These are phyloP conservation scores for Diplodia mutila DNA, from an alignment of 2,329 filamentous ascomycete genomes.

Conservation along the genomic window DNA sequence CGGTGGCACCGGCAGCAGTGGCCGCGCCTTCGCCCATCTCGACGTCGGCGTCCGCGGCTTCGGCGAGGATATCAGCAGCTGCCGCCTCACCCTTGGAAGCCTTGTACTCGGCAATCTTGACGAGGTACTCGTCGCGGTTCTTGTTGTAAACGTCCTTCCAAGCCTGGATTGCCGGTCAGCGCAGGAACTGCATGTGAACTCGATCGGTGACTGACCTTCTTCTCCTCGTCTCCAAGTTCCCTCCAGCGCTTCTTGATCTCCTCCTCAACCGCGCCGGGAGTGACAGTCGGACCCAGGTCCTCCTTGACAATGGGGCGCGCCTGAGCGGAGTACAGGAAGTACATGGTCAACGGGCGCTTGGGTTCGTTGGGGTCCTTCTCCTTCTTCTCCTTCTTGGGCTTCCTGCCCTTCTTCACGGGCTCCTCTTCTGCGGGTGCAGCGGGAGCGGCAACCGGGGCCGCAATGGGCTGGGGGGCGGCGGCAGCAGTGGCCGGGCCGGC, in stretches of 20 bases:
- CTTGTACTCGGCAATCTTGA: constrained; percentile 22
- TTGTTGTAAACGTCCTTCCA: constrained; percentile 19
- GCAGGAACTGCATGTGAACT: not conserved
- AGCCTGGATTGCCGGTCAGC: constrained; percentile 2
- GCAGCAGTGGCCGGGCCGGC: constrained; percentile 32
- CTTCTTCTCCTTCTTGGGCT: constrained; percentile 88
- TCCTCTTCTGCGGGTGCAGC: constrained; percentile 28
- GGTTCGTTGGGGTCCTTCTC: constrained; percentile 83
- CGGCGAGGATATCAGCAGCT: not conserved
- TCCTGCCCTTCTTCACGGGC: constrained; percentile 39
- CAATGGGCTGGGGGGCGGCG: constrained; percentile 31
- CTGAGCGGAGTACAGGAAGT: constrained; percentile 92
- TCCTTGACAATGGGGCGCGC: constrained; percentile 80
- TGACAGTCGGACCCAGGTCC: constrained; percentile 54
- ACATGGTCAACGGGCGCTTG: constrained; percentile 90
- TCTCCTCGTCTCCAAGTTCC: constrained; percentile 73
- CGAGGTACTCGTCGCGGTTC: constrained; percentile 18
- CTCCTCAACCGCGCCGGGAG: constrained; percentile 70
- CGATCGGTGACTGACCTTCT: constrained; percentile 57
- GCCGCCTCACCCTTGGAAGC: constrained; percentile 1
- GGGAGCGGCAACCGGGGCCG: constrained; percentile 28
- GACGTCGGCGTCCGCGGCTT: constrained; percentile 1
- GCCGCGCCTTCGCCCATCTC: constrained; percentile 19
- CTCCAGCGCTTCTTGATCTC: constrained; percentile 88
- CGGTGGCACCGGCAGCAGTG: constrained; percentile 1